Percentiles rank a stretch among this genome's conserved stretches.
Evolutionary conservation across 352 stramenopile species (phyloP).

Genomic region (Phytophthora tubulina): DNA sequence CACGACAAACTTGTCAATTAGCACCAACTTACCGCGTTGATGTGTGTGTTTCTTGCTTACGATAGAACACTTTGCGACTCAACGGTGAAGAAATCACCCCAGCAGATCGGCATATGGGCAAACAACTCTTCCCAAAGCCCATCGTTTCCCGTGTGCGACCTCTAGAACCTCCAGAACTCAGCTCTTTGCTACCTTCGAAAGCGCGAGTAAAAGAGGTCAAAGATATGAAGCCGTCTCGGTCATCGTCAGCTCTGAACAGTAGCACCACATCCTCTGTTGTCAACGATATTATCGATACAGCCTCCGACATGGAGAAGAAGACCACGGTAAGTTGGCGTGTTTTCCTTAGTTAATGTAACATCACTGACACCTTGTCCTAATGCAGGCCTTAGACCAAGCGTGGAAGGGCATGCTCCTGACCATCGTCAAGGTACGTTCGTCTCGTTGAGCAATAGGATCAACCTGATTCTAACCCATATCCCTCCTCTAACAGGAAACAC

Average conservation of each 20-base stretch:
- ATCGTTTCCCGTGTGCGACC: slow-evolving; percentile 8
- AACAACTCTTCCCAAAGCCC: slow-evolving; percentile 65
- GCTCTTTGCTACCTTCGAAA: slow-evolving; percentile 19
- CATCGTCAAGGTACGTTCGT: slow-evolving; percentile 58
- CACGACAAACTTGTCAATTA: background rate
- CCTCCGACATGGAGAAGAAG: slow-evolving; percentile 68
- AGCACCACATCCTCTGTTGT: slow-evolving; percentile 34
- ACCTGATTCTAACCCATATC: background rate
- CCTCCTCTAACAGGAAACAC: slow-evolving; percentile 52
- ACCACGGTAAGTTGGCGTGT: slow-evolving; percentile 36
- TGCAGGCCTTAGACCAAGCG: slow-evolving; percentile 61
- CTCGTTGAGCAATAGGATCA: no score
- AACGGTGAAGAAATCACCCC: slow-evolving; percentile 73
- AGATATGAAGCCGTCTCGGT: slow-evolving; percentile 22
- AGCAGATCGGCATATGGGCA: slow-evolving; percentile 54
- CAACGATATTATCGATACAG: slow-evolving; percentile 57
- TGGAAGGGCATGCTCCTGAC: slow-evolving; percentile 64
- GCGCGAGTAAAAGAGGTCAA: slow-evolving; percentile 37
- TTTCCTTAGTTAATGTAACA: background rate
- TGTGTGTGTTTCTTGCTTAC: background rate
- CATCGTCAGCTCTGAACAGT: slow-evolving; percentile 14
- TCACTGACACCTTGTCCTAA: slow-evolving; percentile 9
- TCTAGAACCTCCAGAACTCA: slow-evolving; percentile 19
- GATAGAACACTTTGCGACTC: slow-evolving; percentile 64
- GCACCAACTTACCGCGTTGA: background rate